These are phyloP conservation scores for Zoysia pacifica DNA, from an alignment of 176 grass and related monocot species.

Conservation along the genomic window DNA sequence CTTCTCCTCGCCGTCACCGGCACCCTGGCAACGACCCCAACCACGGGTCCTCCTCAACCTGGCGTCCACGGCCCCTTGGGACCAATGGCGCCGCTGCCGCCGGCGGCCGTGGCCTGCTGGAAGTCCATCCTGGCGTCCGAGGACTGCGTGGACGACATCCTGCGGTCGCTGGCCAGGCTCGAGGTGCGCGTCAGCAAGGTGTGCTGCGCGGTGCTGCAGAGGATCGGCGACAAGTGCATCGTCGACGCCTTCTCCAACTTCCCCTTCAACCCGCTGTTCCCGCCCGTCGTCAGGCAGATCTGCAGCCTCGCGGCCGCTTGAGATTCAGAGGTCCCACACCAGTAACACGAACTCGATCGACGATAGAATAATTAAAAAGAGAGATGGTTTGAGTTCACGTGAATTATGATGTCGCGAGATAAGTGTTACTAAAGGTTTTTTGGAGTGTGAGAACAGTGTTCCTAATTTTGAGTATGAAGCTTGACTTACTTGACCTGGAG, in stretches of 20 bases:
- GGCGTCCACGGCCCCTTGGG: background rate
- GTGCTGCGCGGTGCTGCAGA: slow-evolving; percentile 32
- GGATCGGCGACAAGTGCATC: slow-evolving; percentile 18
- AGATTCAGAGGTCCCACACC: background rate
- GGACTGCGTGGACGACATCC: slow-evolving; percentile 22
- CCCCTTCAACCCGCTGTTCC: slow-evolving; percentile 1
- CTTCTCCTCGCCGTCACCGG: slow-evolving; percentile 9
- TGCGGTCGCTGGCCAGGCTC: background rate
- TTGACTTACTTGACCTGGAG: background rate
- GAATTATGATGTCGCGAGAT: background rate
- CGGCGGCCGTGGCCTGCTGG: slow-evolving; percentile 23
- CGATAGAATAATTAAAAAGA: background rate
- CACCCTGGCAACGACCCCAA: background rate
- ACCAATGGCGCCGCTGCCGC: background rate
- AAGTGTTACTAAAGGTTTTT: background rate
- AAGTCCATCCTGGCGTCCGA: slow-evolving; percentile 22
- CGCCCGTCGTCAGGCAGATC: background rate
- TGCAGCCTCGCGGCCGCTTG: background rate
- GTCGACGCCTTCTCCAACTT: slow-evolving; percentile 20
- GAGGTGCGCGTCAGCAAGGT: background rate
- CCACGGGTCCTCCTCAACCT: background rate
- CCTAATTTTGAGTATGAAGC: background rate
- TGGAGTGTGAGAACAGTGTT: background rate
- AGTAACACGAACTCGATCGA: background rate
- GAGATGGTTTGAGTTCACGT: background rate